Evolutionary conservation across 2,329 filamentous ascomycete species (phyloP), one percentile per base, ranked within the genome.

Genomic region (Verticillium dahliae): DNA sequence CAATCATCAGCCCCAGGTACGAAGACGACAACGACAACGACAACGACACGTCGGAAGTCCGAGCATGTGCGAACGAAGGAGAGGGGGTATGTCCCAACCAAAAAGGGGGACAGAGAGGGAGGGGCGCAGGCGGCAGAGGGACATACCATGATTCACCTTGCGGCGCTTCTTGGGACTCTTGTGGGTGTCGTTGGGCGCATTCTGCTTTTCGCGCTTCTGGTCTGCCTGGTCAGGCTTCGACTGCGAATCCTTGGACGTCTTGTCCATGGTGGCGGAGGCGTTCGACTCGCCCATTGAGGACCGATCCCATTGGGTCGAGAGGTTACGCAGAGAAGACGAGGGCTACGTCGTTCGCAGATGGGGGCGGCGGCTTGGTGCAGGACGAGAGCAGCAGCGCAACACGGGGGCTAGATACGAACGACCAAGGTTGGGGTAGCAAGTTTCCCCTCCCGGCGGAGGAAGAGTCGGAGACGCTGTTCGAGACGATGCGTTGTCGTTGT

Each of bases 71-170:
- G 54, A n/a, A 22, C 14, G 54, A 18, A 56, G 4, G 31, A n/a
- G 7, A 56, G 15, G 31, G 15, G 52, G 52, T 34, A 11, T 31
- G 27, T 27, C 4, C 27, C 27, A 31, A 31, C 27, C 3, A 4
- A 31, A 31, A 31, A 31, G 27, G 27, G 27, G 27, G 27, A 27
- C 9, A 59, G 59, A 52, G 67, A 63, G 55, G 62, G 62, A 69
- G 67, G 69, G 67, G 52, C 59, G 63, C 66, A 64, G 65, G 66
- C 27, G 27, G 4, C 27, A 52, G 61, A 55, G 57, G 61, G 9
- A 76, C 87, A 79, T 85, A 93, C 90, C 90, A 79, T 94, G 90
- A 80, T 92, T 93, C 69, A 94, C 90, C 80, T 94, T 94, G 81
- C 90, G 89, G 78, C 90, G 85, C 82, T 92, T 93, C 80, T 91